Conservation (phyloP, 352 stramenopile genomes). For the Halophytophthora polymorphica region DNA sequence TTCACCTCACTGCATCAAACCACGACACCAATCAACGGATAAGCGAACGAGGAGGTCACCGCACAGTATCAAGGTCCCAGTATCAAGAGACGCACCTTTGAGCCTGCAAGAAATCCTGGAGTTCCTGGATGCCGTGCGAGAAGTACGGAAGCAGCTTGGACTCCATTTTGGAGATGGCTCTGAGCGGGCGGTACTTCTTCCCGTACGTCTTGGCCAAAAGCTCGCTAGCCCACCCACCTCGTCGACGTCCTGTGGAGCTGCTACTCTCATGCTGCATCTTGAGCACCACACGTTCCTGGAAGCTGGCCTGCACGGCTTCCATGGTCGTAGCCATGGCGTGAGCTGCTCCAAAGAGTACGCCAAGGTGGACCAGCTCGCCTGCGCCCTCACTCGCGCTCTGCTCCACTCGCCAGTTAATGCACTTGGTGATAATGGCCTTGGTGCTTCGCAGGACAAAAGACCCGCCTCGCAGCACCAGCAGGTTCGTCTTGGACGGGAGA, state of each 20-base stretch:
- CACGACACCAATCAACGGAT: neutral
- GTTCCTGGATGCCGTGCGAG: constrained; percentile 53
- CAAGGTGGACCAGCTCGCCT: constrained; percentile 41
- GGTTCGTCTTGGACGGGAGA: constrained; percentile 49
- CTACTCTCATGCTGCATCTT: constrained; percentile 59
- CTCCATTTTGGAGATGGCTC: constrained; percentile 57
- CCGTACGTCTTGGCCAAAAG: constrained; percentile 57
- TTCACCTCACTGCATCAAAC: constrained; percentile 21
- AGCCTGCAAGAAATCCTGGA: constrained; percentile 53
- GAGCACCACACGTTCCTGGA: constrained; percentile 60
- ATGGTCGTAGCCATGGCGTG: constrained; percentile 33
- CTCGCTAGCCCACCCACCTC: constrained; percentile 45
- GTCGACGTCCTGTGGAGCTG: constrained; percentile 13
- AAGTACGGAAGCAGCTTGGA: constrained; percentile 64
- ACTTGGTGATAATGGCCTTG: constrained; percentile 36
- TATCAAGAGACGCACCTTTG: constrained; percentile 31
- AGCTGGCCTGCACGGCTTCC: constrained; percentile 37
- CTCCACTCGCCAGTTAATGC: constrained; percentile 44
- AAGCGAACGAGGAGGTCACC: neutral
- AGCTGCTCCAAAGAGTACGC: constrained; percentile 35
- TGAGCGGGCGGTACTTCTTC: constrained; percentile 50
- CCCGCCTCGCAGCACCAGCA: constrained; percentile 37
- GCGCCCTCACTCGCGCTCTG: constrained; percentile 25
- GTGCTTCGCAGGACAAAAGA: constrained; percentile 34
- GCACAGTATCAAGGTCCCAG: neutral